Percentiles rank a stretch among this genome's conserved stretches.
These are phyloP conservation scores for Pyrenophora teres DNA, from an alignment of 2,329 filamentous ascomycete species.

Conservation along the genomic window DNA sequence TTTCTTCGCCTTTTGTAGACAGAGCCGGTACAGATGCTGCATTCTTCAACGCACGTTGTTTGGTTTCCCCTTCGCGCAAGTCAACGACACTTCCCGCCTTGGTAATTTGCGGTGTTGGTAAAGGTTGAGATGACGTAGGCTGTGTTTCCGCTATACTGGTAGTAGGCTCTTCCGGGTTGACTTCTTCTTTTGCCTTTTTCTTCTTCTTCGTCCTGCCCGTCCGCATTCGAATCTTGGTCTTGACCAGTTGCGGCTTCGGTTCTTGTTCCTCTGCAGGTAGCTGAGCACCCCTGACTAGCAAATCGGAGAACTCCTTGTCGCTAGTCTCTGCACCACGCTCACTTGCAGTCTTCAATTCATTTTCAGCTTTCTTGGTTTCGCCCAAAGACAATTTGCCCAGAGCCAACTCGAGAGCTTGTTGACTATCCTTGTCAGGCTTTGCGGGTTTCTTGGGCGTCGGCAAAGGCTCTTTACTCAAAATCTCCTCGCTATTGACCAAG, in stretches of 20 bases:
- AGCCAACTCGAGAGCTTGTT: slow-evolving; percentile 29
- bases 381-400: slow-evolving; percentile 31
- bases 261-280: slow-evolving; percentile 16
- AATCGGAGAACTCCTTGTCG: slow-evolving; percentile 40
- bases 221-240: slow-evolving; percentile 45
- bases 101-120: slow-evolving; percentile 18
- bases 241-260: slow-evolving; percentile 35
- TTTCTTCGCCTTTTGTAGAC: slow-evolving; percentile 23
- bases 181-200: slow-evolving; percentile 24
- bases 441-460: slow-evolving; percentile 11
- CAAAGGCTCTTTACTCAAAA: slow-evolving; percentile 53
- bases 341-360: slow-evolving; percentile 6
- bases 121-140: not conserved
- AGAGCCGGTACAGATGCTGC: slow-evolving; percentile 35
- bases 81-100: slow-evolving; percentile 39
- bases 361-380: slow-evolving; percentile 15
- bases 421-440: slow-evolving; percentile 7
- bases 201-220: slow-evolving; percentile 33
- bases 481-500: slow-evolving; percentile 62
- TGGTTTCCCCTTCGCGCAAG: slow-evolving; percentile 29
- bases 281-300: slow-evolving; percentile 31
- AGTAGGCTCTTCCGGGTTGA: slow-evolving; percentile 19
- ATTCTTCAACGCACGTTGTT: slow-evolving; percentile 34
- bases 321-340: slow-evolving; percentile 16
- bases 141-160: not conserved